Base-by-base conservation (phyloP, 257 asterid species). In the Striga asiatica region DNA sequence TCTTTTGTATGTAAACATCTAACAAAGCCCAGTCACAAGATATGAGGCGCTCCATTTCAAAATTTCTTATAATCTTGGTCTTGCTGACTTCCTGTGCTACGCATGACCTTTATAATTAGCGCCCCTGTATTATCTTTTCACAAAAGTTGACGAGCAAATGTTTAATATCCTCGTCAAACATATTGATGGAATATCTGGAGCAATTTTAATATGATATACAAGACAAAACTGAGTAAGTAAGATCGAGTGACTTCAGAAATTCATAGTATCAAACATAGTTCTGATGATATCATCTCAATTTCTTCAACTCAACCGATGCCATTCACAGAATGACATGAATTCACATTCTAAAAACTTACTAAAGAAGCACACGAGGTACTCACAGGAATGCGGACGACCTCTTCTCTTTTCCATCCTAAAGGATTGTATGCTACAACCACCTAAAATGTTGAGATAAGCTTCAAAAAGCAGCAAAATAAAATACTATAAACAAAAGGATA, bases 331-430 rank as follows among this genome's bases (percentile, higher is more conserved):
- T n/a, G n/a, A n/a, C n/a, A n/a, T n/a, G n/a, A n/a, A n/a, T n/a
- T n/a, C n/a, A n/a, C n/a, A n/a, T n/a, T n/a, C n/a, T n/a, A n/a
- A n/a, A n/a, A n/a, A n/a, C n/a, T n/a, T n/a, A n/a, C n/a, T n/a
- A 19, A 9, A 57, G 50, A 35, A 53, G 48, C 42, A 43, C 29
- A n/a, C 69, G 39, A 34, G 64, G 60, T 50, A 74, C 95, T 78
- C 67, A 85, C 95, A 50, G 95, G 95, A 60, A 85, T 69, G 41
- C 86, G 78, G 64, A 85, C 60, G 70, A 74, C 68, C 62, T 85
- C 95, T 58, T 68, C 75, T 67, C 95, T 78, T 67, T 62, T 71
- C 93, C 95, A 82, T 49, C 93, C 93, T 20, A 85, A 78, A 67
- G 95, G 63, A 68, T 85, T 85, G 69, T 85, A 85, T 45, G 73